Percentiles rank a stretch among this genome's conserved stretches.
phyloP scores from a whole-genome alignment of 441 rosid genomes.

The Pelargonium australe region DNA sequence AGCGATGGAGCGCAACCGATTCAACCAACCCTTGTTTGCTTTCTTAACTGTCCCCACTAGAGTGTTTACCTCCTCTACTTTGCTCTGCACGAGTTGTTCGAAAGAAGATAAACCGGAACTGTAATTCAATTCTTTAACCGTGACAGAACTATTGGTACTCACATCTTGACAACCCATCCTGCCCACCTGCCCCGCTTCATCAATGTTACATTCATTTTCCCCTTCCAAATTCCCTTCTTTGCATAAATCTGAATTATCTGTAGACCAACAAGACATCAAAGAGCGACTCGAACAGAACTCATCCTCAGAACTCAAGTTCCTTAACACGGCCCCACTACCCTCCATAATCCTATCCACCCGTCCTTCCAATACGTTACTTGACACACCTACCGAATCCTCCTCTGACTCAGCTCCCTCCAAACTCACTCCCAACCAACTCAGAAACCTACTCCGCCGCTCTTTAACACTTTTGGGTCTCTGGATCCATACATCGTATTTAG shows the following conservation, averaged over 20 bases:
- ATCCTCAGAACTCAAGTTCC: conserved; percentile 33
- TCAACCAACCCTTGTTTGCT: conserved; percentile 59
- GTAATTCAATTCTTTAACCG: conserved; percentile 29
- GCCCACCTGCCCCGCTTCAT: conserved; percentile 19
- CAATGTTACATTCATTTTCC: conserved; percentile 22
- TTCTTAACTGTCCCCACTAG: conserved; percentile 27
- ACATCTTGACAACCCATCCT: conserved; percentile 25
- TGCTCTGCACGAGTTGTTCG: conserved; percentile 29
- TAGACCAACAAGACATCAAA: conserved; percentile 26
- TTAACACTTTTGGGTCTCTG: conserved; percentile 50
- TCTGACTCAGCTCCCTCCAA: conserved; percentile 23
- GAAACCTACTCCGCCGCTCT: conserved; percentile 67
- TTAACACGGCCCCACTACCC: conserved; percentile 38
- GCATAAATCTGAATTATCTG: conserved; percentile 29
- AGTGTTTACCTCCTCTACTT: conserved; percentile 28
- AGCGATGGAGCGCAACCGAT: conserved; percentile 41
- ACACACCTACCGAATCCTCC: conserved; percentile 23
- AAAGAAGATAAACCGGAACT: conserved; percentile 34
- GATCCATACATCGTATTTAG: conserved; percentile 56
- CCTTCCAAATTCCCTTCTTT: conserved; percentile 34
- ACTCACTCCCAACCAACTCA: conserved; percentile 57
- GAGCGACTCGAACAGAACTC: conserved; percentile 33
- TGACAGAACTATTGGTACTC: conserved; percentile 23
- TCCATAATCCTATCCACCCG: conserved; percentile 35
- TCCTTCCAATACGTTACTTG: conserved; percentile 22